Evolutionary conservation across 2,329 filamentous ascomycete species (phyloP), one percentile per base, ranked within the genome.

Genomic region (Curvularia verruculosa): DNA sequence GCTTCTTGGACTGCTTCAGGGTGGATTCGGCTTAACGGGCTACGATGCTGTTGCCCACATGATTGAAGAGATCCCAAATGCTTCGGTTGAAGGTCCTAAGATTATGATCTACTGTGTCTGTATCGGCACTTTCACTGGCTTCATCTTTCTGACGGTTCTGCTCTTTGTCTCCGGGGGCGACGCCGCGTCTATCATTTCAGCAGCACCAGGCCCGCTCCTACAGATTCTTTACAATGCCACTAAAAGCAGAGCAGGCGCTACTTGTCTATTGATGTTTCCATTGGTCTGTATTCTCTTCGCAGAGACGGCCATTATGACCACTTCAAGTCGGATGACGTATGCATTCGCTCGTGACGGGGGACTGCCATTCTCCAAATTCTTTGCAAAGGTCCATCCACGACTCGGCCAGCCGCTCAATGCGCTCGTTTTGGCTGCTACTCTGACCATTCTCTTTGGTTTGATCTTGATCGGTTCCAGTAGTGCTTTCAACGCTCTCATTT

Each of bases 401-500:
- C 81, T 90, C 0, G 83, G 84, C 0, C 83, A 90, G 1, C 89
- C 89, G 0, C 75, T 92, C 13, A 89, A 91, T 65, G 83, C 88
- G 0, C 77, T 91, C 1, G 78, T 85, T 12, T 79, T 90, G 49
- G 87, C 85, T 2, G 80, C 84, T 0, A 76, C 75, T 3, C 80
- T 88, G 44, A 85, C 90, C 1, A 81, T 90, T 54, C 79, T 90
- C 12, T 89, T 91, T 54, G 89, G 89, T 0, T 82, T 85, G 56
- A 87, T 91, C 59, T 89, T 90, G 72, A 80, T 92, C 2, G 89
- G 87, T 0, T 89, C 87, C 2, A 80, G 76, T 47, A 85, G 83
- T 57, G 88, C 89, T 0, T 90, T 91, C 75, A 90, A 88, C 40
- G 88, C 88, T 13, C 89, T 91, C 64, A 82, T 89, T 1, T 86